Base-by-base conservation (phyloP, 2,329 filamentous ascomycete species). In the Clonostachys chloroleuca region DNA sequence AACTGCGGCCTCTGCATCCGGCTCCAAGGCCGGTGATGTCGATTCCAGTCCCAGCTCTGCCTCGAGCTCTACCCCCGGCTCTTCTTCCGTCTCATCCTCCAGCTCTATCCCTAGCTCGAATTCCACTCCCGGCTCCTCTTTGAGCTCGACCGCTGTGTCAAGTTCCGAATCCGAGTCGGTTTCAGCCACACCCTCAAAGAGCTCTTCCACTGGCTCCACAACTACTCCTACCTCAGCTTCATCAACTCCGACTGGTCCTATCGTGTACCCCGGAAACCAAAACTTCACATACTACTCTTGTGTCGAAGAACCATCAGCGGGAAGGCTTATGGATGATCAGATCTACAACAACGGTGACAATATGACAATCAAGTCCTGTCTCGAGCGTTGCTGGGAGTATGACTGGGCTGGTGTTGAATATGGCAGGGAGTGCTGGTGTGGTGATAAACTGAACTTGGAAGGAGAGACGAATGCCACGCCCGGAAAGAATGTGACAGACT, bases 211-310 rank as follows among this genome's bases (percentile, higher is more conserved):
- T 17, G 45, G 43, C 2, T 49, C 52, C 1, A 43, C 47, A 4
- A 45, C 50, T 4, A 18, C 48, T 13, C 46, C 49, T 16, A 42
- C 46, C 18, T 51, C 56, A 1, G 51, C 57, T 1, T 54, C 55
- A 17, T 50, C 59, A 6, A 54, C 52, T 0, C 48, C 57, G 3
- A 59, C 60, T 2, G 54, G 46, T 0, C 64, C 66, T 0, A 45
- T 59, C n/a, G 56, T 66, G 10, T 60, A 54, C 30, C 49, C 49
- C 0, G 67, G 66, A 2, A 66, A 68, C 47, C 56, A 54, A 37
- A 67, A 68, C 52, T 70, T 65, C 16, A 66, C 63, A 2, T 68
- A 59, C 47, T 66, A 67, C 46, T 60, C 59, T 2, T 70, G 67
- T 37, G 58, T 65, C 1, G 51, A 54, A 0, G 66, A 70, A 46